Evolutionary conservation across 352 stramenopile species (phyloP).

Genomic region (Plasmopara halstedii): DNA sequence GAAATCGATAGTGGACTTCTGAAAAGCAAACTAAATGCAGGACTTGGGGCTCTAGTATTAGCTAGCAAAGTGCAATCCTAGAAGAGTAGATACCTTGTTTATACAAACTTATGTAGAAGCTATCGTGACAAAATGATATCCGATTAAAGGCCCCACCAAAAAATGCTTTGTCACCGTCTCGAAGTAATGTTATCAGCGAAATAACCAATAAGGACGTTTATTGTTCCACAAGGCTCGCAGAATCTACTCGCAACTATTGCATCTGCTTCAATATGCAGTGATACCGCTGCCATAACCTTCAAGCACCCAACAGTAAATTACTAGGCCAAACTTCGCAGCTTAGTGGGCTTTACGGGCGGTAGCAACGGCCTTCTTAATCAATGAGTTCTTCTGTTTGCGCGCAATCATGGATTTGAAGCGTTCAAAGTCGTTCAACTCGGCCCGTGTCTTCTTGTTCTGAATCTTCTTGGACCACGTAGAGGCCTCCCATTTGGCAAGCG

Average conservation of each 20-base stretch:
- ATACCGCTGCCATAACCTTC: background rate
- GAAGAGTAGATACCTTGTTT: too few species aligned
- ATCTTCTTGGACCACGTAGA: slow-evolving; percentile 98
- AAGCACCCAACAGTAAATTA: slow-evolving; percentile 4
- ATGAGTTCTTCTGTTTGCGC: slow-evolving; percentile 95
- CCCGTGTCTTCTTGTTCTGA: slow-evolving; percentile 93
- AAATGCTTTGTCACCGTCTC: slow-evolving; percentile 10
- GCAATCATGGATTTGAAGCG: slow-evolving; percentile 99
- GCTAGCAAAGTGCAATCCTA: too few species aligned
- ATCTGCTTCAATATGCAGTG: background rate
- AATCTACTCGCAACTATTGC: background rate
- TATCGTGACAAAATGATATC: background rate
- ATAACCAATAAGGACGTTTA: slow-evolving; percentile 36
- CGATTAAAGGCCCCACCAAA: background rate
- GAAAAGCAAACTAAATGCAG: too few species aligned
- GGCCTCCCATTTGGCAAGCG: slow-evolving; percentile 92
- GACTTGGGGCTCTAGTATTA: too few species aligned
- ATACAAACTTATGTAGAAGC: too few species aligned
- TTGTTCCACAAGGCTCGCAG: slow-evolving; percentile 19
- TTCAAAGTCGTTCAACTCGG: slow-evolving; percentile 95
- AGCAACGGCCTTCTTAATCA: slow-evolving; percentile 89
- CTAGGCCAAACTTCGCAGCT: slow-evolving; percentile 4
- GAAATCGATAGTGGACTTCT: too few species aligned
- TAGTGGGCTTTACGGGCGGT: slow-evolving; percentile 72
- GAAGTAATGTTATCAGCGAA: slow-evolving; percentile 23